Base-by-base conservation (phyloP, 2,329 filamentous ascomycete genomes). In the Penicillium sp. region DNA sequence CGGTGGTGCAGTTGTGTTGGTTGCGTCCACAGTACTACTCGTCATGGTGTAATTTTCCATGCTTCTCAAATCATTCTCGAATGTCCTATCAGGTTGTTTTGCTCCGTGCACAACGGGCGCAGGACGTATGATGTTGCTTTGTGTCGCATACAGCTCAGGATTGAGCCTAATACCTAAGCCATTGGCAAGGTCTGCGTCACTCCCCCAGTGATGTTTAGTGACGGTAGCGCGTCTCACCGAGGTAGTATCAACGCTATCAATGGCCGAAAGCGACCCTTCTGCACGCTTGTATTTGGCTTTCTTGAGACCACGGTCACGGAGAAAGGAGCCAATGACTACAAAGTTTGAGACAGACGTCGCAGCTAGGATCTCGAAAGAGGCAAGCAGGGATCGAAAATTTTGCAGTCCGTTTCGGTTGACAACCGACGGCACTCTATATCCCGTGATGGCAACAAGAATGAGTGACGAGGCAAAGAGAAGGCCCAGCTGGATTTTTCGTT, bases 281-380 rank as follows among this genome's bases (percentile, higher is more conserved):
- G 55, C 63, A 69, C 64, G 69, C 49, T 87, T 87, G 75, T 89
- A 97, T 68, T 91, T 94, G 56, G 82, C 81, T 74, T 95, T 96
- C 79, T 97, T 97, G 42, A 91, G 78, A 24, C 94, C 94, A 53
- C 90, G 84, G 69, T 97, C 93, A 14, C 93, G 84, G 26, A 97
- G 85, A 67, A 97, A 97, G 0, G 92, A 96, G 12, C 93, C 93
- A 2, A 99, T 83, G 1, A 97, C 89, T 20, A 99, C 81, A 3
- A 88, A 87, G 69, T 97, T 99, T 12, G 93, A 90, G 0, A 95
- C 88, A 0, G 86, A 85, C 0, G 92, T 90, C 5, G 94, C 92
- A 51, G 93, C 92, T 1, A 97, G 80, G 7, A 97, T 88, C 68
- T 99, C 94, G 18, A 95, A 81, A 0, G 92, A 96, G 4, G 94